A percentile compares a stretch with the other conserved stretches of the same genome.
Evolutionary conservation across 2,329 filamentous ascomycete species (phyloP).

Genomic region (Monosporascus sp.): DNA sequence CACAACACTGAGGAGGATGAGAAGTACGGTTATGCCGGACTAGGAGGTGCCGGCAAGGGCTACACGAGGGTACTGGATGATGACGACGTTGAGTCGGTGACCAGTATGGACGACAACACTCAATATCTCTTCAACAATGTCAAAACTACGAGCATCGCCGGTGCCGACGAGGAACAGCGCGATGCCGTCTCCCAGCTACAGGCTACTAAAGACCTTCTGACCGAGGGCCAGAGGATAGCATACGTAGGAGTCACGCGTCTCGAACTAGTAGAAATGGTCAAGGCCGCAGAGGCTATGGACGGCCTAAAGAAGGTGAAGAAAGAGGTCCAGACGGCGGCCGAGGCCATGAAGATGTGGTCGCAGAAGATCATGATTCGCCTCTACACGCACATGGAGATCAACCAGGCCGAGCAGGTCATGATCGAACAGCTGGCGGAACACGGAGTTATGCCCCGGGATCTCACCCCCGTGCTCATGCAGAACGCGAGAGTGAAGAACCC

Average conservation of each 20-base stretch:
- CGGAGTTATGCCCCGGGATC: slow-evolving; percentile 76
- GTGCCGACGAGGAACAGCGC: slow-evolving; percentile 74
- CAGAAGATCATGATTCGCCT: slow-evolving; percentile 97
- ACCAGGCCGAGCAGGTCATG: slow-evolving; percentile 88
- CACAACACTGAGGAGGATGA: slow-evolving; percentile 64
- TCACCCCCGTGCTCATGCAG: slow-evolving; percentile 81
- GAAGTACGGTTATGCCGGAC: slow-evolving; percentile 62
- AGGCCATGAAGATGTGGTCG: slow-evolving; percentile 89
- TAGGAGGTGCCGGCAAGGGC: slow-evolving; percentile 87
- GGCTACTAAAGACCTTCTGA: slow-evolving; percentile 90
- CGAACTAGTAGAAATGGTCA: slow-evolving; percentile 71
- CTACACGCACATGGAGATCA: slow-evolving; percentile 96
- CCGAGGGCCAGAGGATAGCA: slow-evolving; percentile 90
- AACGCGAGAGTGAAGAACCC: slow-evolving; percentile 93
- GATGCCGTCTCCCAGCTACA: slow-evolving; percentile 89
- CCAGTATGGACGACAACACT: slow-evolving; percentile 96
- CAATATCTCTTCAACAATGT: slow-evolving; percentile 86
- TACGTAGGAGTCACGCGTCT: slow-evolving; percentile 89
- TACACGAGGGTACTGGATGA: slow-evolving; percentile 95
- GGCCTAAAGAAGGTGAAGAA: slow-evolving; percentile 65
- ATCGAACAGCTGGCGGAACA: slow-evolving; percentile 95
- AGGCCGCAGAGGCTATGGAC: slow-evolving; percentile 58
- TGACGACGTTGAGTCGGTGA: slow-evolving; percentile 88
- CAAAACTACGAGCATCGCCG: slow-evolving; percentile 51
- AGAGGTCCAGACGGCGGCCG: slow-evolving; percentile 60